These are phyloP conservation scores for Candida insectorum DNA, from an alignment of 805 yeast species.

Conservation along the genomic window DNA sequence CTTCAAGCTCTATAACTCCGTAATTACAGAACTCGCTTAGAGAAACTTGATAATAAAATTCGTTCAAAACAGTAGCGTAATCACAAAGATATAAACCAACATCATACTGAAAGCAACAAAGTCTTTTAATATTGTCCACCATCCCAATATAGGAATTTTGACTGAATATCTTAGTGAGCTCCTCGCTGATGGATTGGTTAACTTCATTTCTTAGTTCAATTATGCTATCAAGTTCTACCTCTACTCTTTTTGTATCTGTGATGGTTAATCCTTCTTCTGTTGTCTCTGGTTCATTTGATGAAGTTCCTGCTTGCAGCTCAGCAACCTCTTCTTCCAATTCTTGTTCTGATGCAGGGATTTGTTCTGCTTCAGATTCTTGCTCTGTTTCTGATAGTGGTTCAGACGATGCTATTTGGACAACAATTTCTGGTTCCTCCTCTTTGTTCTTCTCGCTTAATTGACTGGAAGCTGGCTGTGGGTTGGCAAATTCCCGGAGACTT, in stretches of 20 bases:
- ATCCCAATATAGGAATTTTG: conserved; percentile 77
- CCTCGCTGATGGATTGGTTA: conserved; percentile 42
- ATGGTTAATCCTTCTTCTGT: conserved; percentile 1
- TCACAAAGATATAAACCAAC: conserved; percentile 76
- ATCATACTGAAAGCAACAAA: conserved; percentile 83
- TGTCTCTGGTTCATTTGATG: not conserved
- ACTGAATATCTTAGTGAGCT: conserved; percentile 64
- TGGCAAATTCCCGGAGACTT: too few relatives aligned
- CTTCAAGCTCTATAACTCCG: conserved; percentile 44
- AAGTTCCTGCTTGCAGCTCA: conserved; percentile 15
- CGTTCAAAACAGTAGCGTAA: conserved; percentile 64
- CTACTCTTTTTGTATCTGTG: conserved; percentile 14
- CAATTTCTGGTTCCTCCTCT: conserved; percentile 1
- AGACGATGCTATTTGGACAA: too few relatives aligned
- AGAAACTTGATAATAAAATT: conserved; percentile 79
- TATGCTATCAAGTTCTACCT: conserved; percentile 58
- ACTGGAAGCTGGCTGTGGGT: too few relatives aligned
- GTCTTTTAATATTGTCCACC: conserved; percentile 65
- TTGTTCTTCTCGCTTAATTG: too few relatives aligned
- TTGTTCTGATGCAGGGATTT: not conserved
- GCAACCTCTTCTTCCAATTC: conserved; percentile 26
- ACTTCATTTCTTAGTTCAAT: conserved; percentile 51
- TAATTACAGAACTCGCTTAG: conserved; percentile 77
- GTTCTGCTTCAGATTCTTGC: conserved; percentile 10
- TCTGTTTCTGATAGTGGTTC: conserved; percentile 7